Percentiles rank a stretch among this genome's conserved stretches.
Evolutionary conservation across 306 rosid genomes (phyloP).

Genomic region (Purshia tridentata): DNA sequence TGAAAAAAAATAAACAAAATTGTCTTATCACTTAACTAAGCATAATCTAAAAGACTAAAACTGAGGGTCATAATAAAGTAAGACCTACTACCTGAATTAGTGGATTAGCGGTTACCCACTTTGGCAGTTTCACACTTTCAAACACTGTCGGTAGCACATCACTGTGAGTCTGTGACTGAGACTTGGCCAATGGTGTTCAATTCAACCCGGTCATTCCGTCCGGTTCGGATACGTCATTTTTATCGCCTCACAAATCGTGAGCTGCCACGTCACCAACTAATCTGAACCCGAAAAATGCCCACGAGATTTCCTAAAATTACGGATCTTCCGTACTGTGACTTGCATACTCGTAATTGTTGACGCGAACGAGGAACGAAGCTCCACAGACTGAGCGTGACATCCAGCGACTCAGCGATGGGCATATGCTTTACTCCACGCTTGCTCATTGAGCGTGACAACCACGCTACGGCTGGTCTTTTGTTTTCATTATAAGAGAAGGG

Average conservation of each 20-base stretch:
- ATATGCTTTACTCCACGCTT: background rate
- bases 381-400: conserved; percentile 15
- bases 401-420: background rate
- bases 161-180: too few relatives aligned
- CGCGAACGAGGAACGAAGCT: background rate
- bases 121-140: too few relatives aligned
- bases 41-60: too few relatives aligned
- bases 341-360: background rate
- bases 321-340: conserved; percentile 21
- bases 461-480: too few relatives aligned
- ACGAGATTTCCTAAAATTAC: conserved; percentile 10
- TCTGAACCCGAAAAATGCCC: background rate
- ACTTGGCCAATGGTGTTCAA: background rate
- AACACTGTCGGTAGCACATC: too few relatives aligned
- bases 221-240: conserved; percentile 3
- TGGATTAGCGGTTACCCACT: too few relatives aligned
- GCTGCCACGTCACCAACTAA: background rate
- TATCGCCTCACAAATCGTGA: background rate
- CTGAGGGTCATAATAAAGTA: too few relatives aligned
- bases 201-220: background rate
- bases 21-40: too few relatives aligned
- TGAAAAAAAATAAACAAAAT: too few relatives aligned
- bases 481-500: too few relatives aligned
- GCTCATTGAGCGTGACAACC: too few relatives aligned
- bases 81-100: too few relatives aligned